A percentile compares a stretch with the other conserved stretches of the same genome.
Conservation (phyloP, 805 yeast species). For the Myxozyma neotropica region DNA sequence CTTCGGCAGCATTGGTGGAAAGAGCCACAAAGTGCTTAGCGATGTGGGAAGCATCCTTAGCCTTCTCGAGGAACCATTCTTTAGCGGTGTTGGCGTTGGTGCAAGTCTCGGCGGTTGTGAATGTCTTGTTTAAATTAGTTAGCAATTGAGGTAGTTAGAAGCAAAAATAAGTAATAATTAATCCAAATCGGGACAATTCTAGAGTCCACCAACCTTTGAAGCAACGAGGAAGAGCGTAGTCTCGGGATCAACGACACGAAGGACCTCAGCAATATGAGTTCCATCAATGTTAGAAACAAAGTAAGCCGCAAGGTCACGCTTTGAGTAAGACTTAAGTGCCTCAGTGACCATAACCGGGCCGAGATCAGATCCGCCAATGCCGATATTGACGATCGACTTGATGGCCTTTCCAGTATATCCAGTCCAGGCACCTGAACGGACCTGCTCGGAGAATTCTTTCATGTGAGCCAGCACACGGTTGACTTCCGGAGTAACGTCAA, state of each 20-base stretch:
- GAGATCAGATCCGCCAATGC: conserved; percentile 98
- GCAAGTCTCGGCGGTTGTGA: conserved; percentile 97
- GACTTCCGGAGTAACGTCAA: conserved; percentile 88
- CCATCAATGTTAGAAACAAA: conserved; percentile 99
- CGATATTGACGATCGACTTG: conserved; percentile 94
- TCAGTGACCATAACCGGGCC: conserved; percentile 99
- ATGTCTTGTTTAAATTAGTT: conserved; percentile 64
- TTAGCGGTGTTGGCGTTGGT: conserved; percentile 97
- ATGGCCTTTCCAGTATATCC: conserved; percentile 96
- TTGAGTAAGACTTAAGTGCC: conserved; percentile 88
- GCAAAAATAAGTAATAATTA: background rate
- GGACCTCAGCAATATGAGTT: conserved; percentile 90
- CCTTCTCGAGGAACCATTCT: conserved; percentile 82
- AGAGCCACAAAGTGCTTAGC: conserved; percentile 98
- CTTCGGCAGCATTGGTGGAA: conserved; percentile 90
- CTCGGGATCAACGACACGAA: conserved; percentile 78
- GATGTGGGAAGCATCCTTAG: conserved; percentile 68
- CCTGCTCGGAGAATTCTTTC: conserved; percentile 89
- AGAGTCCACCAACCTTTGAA: conserved; percentile 12
- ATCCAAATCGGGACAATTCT: no score
- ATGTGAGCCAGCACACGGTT: conserved; percentile 90
- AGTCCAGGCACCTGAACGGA: conserved; percentile 93
- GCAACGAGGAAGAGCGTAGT: conserved; percentile 71
- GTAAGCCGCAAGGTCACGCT: conserved; percentile 65
- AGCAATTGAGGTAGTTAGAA: background rate